Conservation (phyloP, 176 grass and related monocot genomes). For the Ampelocalamus luodianensis region DNA sequence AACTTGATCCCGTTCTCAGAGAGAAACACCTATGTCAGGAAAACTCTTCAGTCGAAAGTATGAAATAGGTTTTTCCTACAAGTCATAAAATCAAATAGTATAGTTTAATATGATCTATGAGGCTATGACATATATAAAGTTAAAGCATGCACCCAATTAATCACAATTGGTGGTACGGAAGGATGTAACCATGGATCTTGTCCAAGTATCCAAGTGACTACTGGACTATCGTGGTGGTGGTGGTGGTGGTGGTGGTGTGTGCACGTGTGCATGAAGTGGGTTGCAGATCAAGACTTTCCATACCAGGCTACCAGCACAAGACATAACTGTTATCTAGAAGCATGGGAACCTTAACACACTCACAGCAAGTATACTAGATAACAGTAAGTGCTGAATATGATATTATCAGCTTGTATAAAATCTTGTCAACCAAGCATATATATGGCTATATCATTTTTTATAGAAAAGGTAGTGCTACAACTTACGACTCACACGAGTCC, state of each 20-base stretch:
- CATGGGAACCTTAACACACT: neutral
- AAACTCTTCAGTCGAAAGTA: constrained; percentile 30
- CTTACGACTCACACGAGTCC: neutral
- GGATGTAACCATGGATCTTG: neutral
- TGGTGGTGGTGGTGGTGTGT: neutral
- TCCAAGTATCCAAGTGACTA: constrained; percentile 20
- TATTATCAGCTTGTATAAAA: neutral
- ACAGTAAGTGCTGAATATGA: neutral
- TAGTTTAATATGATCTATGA: neutral
- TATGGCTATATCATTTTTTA: neutral
- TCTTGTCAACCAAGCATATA: neutral
- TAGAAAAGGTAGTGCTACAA: neutral
- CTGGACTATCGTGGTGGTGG: neutral
- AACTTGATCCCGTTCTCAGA: constrained; percentile 78
- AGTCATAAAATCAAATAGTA: neutral
- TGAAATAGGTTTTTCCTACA: neutral
- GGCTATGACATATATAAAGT: neutral
- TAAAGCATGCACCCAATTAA: constrained; percentile 21
- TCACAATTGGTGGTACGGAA: neutral
- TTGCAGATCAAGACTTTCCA: constrained; percentile 10
- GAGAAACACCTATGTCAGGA: constrained; percentile 60
- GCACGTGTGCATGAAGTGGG: neutral
- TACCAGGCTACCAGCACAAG: neutral
- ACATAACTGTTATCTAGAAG: constrained; percentile 5
- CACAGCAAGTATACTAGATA: neutral